Conservation (phyloP, 352 stramenopile genomes). For the Globisporangium spinosum region DNA sequence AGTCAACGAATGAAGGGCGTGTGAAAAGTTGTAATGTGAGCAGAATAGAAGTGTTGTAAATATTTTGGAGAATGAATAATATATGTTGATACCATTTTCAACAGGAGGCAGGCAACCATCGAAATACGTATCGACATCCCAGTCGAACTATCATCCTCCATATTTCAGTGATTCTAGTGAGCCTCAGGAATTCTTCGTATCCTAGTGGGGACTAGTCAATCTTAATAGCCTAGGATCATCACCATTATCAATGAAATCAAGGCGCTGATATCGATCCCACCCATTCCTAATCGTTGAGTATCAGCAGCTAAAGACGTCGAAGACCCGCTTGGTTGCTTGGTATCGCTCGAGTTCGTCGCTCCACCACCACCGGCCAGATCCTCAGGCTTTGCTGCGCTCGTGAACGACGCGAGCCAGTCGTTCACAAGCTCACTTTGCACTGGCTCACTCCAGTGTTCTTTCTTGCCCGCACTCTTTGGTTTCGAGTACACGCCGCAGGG, state of each 20-base stretch:
- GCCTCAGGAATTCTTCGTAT: neutral
- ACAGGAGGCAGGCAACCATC: neutral
- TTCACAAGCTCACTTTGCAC: slow-evolving; percentile 17
- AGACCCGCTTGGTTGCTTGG: neutral
- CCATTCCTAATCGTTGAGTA: neutral
- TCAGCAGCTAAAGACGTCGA: neutral
- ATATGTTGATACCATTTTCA: neutral
- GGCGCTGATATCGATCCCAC: neutral
- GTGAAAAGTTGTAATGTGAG: neutral
- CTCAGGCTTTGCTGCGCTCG: neutral
- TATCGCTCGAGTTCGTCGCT: neutral
- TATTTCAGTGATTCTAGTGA: neutral
- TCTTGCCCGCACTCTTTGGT: neutral
- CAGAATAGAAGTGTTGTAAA: neutral
- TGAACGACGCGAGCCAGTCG: slow-evolving; percentile 30
- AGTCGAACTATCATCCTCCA: neutral
- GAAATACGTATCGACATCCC: neutral
- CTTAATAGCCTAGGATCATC: neutral
- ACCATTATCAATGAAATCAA: neutral
- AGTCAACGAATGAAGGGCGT: neutral
- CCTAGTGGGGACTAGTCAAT: neutral
- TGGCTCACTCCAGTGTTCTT: neutral
- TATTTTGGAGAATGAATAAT: neutral
- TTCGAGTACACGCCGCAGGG: neutral
- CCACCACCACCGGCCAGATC: neutral